These are phyloP conservation scores for Rugosomyces carneus DNA, from an alignment of 1,284 basidiomycete genomes.

Conservation along the genomic window DNA sequence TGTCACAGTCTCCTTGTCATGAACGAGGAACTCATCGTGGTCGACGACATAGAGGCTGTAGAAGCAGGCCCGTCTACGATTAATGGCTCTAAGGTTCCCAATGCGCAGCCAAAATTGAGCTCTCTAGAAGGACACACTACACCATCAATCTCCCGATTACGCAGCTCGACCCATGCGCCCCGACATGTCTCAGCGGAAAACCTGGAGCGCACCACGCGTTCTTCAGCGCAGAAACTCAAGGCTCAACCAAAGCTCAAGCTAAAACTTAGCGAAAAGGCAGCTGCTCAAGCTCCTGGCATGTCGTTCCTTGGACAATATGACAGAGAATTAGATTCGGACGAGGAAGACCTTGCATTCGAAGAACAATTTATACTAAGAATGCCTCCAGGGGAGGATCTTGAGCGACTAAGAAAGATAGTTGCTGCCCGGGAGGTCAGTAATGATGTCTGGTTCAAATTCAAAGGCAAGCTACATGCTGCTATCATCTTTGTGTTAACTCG, in stretches of 20 bases:
- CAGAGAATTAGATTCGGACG: constrained; percentile 90
- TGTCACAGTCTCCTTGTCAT: constrained; percentile 19
- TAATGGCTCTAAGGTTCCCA: constrained; percentile 14
- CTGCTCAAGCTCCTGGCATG: constrained; percentile 68
- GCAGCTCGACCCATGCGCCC: constrained; percentile 30
- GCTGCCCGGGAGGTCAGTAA: constrained; percentile 71
- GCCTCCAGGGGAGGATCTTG: constrained; percentile 78
- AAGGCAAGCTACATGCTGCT: constrained; percentile 55
- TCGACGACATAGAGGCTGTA: constrained; percentile 45
- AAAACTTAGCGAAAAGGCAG: constrained; percentile 76
- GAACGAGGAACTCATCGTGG: constrained; percentile 62
- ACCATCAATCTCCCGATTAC: constrained; percentile 37
- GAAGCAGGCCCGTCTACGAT: constrained; percentile 22
- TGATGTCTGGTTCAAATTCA: constrained; percentile 98
- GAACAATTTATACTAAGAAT: constrained; percentile 95
- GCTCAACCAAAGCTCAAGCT: constrained; percentile 75
- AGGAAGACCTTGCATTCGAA: constrained; percentile 93
- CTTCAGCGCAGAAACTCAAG: constrained; percentile 39
- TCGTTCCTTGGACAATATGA: constrained; percentile 87
- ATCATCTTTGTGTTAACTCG: neutral
- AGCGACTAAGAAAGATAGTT: constrained; percentile 77
- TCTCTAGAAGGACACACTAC: constrained; percentile 30
- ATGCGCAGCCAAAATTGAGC: constrained; percentile 26
- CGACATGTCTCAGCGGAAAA: constrained; percentile 22
- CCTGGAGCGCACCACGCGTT: constrained; percentile 44